These are phyloP conservation scores for Microbotryum silenes-acaulis DNA, from an alignment of 1,284 basidiomycete species.

Conservation along the genomic window DNA sequence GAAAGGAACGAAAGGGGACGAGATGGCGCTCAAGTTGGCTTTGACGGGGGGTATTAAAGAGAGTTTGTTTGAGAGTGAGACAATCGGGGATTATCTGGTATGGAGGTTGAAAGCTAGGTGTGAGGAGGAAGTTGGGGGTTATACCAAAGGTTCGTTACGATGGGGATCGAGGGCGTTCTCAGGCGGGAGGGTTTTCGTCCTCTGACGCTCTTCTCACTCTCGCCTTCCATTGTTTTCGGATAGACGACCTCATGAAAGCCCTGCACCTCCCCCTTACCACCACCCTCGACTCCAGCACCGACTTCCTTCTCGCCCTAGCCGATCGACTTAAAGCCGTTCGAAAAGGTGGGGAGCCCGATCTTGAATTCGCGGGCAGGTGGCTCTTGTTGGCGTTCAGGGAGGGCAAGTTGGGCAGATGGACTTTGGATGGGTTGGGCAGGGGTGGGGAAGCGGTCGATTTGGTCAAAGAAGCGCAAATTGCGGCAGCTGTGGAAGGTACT, in stretches of 20 bases:
- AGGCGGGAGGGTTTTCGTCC: background rate
- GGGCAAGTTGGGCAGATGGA: constrained; percentile 49
- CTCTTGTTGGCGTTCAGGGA: constrained; percentile 79
- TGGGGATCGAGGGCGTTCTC: background rate
- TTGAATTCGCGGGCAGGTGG: constrained; percentile 62
- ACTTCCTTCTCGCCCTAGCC: constrained; percentile 64
- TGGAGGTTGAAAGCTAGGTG: constrained; percentile 64
- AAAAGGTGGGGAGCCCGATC: constrained; percentile 64
- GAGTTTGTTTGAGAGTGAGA: constrained; percentile 76
- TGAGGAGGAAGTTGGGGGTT: constrained; percentile 48
- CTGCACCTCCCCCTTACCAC: constrained; percentile 47
- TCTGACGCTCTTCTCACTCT: background rate
- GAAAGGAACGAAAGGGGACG: constrained; percentile 68
- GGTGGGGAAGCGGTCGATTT: constrained; percentile 43
- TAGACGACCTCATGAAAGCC: constrained; percentile 27
- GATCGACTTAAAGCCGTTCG: constrained; percentile 68
- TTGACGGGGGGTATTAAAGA: constrained; percentile 94
- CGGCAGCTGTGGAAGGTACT: constrained; percentile 6
- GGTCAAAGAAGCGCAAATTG: constrained; percentile 10
- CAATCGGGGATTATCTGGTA: constrained; percentile 78
- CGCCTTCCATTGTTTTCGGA: background rate
- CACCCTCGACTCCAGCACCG: constrained; percentile 48
- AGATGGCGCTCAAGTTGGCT: constrained; percentile 85
- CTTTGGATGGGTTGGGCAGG: constrained; percentile 45
- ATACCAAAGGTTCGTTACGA: constrained; percentile 49